phyloP scores from a whole-genome alignment of 2,329 filamentous ascomycete species.

The Bimuria novae-zelandiae region DNA sequence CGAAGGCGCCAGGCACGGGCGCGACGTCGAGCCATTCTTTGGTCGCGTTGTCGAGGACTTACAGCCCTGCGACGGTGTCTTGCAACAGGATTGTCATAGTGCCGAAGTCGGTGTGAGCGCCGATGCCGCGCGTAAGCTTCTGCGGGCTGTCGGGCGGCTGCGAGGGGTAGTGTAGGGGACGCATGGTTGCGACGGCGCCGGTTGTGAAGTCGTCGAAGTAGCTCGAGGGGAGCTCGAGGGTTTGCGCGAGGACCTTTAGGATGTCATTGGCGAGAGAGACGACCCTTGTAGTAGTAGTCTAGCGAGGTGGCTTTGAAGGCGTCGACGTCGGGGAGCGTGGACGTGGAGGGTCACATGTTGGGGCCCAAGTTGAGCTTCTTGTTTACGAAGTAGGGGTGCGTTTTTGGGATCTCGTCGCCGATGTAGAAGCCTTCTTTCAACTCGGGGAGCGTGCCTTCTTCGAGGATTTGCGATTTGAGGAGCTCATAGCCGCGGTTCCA shows the following conservation, averaged over 20 bases:
- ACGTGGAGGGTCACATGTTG: slow-evolving; percentile 46
- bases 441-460: slow-evolving; percentile 49
- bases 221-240: slow-evolving; percentile 43
- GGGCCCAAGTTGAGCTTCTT: slow-evolving; percentile 48
- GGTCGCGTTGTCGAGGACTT: slow-evolving; percentile 68
- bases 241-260: slow-evolving; percentile 48
- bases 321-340: slow-evolving; percentile 21
- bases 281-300: slow-evolving; percentile 49
- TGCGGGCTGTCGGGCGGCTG: slow-evolving; percentile 46
- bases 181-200: slow-evolving; percentile 48
- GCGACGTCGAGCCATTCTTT: slow-evolving; percentile 81
- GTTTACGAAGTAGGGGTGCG: slow-evolving; percentile 46
- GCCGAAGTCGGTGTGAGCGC: slow-evolving; percentile 52
- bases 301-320: slow-evolving; percentile 47
- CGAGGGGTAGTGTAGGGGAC: slow-evolving; percentile 50
- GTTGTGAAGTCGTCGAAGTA: slow-evolving; percentile 46
- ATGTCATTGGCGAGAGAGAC: slow-evolving; percentile 49
- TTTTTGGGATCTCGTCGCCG: slow-evolving; percentile 47
- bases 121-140: slow-evolving; percentile 41
- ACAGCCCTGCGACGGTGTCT: slow-evolving; percentile 62
- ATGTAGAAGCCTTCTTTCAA: slow-evolving; percentile 53
- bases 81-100: slow-evolving; percentile 50
- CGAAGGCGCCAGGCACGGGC: slow-evolving; percentile 75
- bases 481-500: slow-evolving; percentile 53
- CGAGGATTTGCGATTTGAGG: slow-evolving; percentile 49